These are phyloP conservation scores for Huiozyma sinensis DNA, from an alignment of 805 yeast genomes.

Conservation along the genomic window DNA sequence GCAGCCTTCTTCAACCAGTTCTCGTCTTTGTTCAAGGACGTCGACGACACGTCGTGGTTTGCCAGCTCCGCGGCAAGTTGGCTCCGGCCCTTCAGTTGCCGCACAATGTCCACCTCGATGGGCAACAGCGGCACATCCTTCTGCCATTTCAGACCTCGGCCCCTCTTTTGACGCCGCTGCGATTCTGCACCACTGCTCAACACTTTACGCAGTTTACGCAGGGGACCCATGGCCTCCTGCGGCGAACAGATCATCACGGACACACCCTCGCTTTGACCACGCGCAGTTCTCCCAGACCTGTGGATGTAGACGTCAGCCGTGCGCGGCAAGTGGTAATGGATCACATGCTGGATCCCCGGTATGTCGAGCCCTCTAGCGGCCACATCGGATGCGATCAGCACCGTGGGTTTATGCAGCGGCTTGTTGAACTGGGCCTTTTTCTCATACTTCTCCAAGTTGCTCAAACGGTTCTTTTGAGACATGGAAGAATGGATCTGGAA, in stretches of 20 bases:
- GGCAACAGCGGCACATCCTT: constrained; percentile 60
- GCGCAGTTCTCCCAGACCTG: constrained; percentile 96
- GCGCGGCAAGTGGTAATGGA: constrained; percentile 91
- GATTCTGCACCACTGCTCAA: constrained; percentile 28
- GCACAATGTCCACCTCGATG: constrained; percentile 62
- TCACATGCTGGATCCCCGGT: constrained; percentile 81
- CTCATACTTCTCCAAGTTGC: constrained; percentile 57
- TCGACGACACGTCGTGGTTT: constrained; percentile 52
- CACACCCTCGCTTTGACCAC: constrained; percentile 92
- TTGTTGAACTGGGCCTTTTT: constrained; percentile 30
- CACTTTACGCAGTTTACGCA: constrained; percentile 57
- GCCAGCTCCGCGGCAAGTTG: constrained; percentile 63
- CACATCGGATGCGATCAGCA: constrained; percentile 88
- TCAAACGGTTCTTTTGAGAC: constrained; percentile 87
- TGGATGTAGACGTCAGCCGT: constrained; percentile 92
- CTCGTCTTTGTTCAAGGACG: constrained; percentile 55
- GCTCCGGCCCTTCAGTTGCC: constrained; percentile 61
- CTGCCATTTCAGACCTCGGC: constrained; percentile 27
- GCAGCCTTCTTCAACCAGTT: constrained; percentile 87
- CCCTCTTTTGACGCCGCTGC: constrained; percentile 15
- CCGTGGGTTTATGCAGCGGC: constrained; percentile 42
- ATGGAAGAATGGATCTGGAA: constrained; percentile 85
- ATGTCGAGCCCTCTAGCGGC: constrained; percentile 98
- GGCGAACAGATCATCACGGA: constrained; percentile 89
- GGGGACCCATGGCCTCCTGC: constrained; percentile 83